Conservation (phyloP, 1,284 basidiomycete genomes). For the Leucoagaricus sp. region DNA sequence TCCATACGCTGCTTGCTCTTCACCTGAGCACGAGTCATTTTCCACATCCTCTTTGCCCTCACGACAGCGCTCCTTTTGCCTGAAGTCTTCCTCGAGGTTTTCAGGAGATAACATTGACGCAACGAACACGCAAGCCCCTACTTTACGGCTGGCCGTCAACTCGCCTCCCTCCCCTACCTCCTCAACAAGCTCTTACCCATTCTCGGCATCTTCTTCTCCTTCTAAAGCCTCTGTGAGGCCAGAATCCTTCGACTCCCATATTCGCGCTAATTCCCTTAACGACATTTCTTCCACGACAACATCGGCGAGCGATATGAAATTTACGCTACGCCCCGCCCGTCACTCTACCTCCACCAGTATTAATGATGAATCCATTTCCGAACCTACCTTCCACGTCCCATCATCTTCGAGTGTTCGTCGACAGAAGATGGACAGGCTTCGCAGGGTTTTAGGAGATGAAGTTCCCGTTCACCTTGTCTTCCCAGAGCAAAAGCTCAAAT, state of each 20-base stretch:
- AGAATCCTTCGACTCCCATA: constrained; percentile 3
- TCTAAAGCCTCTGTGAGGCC: constrained; percentile 1
- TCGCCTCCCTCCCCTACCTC: constrained; percentile 17
- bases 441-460: constrained; percentile 57
- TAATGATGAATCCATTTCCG: constrained; percentile 20
- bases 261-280: constrained; percentile 6
- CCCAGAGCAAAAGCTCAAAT: constrained; percentile 30
- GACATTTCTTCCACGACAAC: constrained; percentile 6
- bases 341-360: constrained; percentile 20
- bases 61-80: constrained; percentile 4
- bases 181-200: constrained; percentile 8
- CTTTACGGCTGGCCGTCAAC: constrained; percentile 28
- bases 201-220: constrained; percentile 1
- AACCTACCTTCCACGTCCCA: constrained; percentile 4
- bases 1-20: constrained; percentile 22
- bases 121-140: constrained; percentile 23
- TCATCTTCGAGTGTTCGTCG: constrained; percentile 39
- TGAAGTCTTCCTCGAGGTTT: background rate
- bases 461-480: constrained; percentile 62
- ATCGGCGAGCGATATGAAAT: constrained; percentile 5
- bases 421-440: constrained; percentile 60
- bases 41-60: constrained; percentile 10
- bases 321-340: constrained; percentile 13
- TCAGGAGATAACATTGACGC: constrained; percentile 6
- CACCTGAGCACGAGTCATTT: constrained; percentile 16